These are phyloP conservation scores for Metarhizium anisopliae DNA, from an alignment of 2,329 filamentous ascomycete species.

Conservation along the genomic window DNA sequence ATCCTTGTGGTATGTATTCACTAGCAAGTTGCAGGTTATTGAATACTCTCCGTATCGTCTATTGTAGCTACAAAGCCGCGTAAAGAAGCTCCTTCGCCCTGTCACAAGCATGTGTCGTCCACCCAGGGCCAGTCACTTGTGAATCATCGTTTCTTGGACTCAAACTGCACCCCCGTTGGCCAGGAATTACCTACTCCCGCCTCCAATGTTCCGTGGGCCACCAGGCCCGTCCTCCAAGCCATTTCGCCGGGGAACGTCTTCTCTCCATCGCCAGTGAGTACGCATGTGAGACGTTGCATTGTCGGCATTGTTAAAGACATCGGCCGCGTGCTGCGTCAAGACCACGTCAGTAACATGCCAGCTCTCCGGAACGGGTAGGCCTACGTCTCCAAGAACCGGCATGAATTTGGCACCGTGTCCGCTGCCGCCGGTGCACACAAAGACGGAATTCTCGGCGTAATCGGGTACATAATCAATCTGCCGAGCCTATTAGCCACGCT, in stretches of 20 bases:
- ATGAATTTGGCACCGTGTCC: conserved; percentile 27
- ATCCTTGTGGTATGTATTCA: too few relatives aligned
- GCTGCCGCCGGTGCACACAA: conserved; percentile 25
- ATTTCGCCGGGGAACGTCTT: conserved; percentile 15
- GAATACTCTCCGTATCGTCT: too few relatives aligned
- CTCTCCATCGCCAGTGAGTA: conserved; percentile 22
- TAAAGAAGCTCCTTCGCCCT: too few relatives aligned
- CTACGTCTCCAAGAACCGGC: conserved; percentile 23
- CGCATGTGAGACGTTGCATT: conserved; percentile 19
- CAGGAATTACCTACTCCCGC: background rate
- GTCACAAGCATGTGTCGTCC: too few relatives aligned
- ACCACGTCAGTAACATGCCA: background rate
- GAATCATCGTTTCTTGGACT: too few relatives aligned
- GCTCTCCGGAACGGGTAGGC: background rate
- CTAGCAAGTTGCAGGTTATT: too few relatives aligned
- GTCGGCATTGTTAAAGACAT: conserved; percentile 19
- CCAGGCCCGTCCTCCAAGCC: conserved; percentile 21
- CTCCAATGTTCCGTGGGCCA: conserved; percentile 14
- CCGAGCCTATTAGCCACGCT: background rate
- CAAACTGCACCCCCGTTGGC: too few relatives aligned
- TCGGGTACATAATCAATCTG: conserved; percentile 24
- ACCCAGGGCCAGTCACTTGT: too few relatives aligned
- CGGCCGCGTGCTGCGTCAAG: conserved; percentile 19
- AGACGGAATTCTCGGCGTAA: conserved; percentile 19
- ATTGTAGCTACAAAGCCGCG: too few relatives aligned